These are phyloP conservation scores for Euphrasia confusa DNA, from an alignment of 257 asterid species.

Conservation along the genomic window DNA sequence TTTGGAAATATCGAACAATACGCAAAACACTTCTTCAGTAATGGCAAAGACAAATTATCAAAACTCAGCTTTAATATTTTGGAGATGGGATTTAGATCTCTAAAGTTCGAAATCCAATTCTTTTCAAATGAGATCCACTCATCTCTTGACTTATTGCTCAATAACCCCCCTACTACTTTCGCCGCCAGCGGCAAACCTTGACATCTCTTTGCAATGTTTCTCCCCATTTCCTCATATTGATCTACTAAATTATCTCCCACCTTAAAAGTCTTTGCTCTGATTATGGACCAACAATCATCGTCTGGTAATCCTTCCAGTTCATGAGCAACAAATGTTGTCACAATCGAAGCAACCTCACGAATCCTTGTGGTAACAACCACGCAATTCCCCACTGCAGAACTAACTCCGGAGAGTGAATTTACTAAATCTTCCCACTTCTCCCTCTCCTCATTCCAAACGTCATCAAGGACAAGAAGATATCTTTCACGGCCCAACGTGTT, in stretches of 20 bases:
- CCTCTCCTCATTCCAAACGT: constrained; percentile 26
- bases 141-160: no score
- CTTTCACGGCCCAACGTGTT: no score
- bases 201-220: not conserved
- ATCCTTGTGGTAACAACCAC: constrained; percentile 26
- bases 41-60: no score
- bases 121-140: no score
- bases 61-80: no score
- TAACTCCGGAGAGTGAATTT: constrained; percentile 15
- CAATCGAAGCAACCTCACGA: constrained; percentile 19
- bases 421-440: constrained; percentile 22
- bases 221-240: constrained; percentile 16
- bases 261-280: constrained; percentile 14
- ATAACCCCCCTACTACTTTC: no score
- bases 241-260: constrained; percentile 2
- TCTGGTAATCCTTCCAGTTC: constrained; percentile 17
- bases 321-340: constrained; percentile 1
- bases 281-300: constrained; percentile 22
- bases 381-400: not conserved
- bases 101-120: no score
- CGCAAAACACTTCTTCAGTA: constrained; percentile 23
- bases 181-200: no score
- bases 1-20: constrained; percentile 26
- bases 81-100: no score
- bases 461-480: not conserved